These are phyloP conservation scores for Guadua angustifolia DNA, from an alignment of 176 grass and related monocot species.

Conservation along the genomic window DNA sequence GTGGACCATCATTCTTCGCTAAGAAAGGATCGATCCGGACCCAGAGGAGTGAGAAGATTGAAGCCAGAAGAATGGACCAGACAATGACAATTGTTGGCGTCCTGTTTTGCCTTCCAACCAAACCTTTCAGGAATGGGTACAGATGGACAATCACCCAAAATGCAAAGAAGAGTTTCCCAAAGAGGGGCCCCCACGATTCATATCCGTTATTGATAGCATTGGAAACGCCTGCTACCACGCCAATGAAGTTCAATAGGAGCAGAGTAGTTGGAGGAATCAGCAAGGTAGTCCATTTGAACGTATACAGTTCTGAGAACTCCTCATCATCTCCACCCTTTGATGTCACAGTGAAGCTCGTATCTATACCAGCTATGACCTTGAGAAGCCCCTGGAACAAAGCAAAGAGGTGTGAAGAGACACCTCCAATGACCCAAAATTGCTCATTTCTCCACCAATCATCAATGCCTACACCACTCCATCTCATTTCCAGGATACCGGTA, in stretches of 20 bases:
- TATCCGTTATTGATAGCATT: constrained; percentile 80
- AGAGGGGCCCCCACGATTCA: constrained; percentile 74
- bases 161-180: constrained; percentile 75
- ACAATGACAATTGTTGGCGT: constrained; percentile 75
- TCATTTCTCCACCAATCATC: constrained; percentile 80
- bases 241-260: constrained; percentile 70
- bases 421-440: constrained; percentile 80
- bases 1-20: constrained; percentile 59
- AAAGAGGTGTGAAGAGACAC: constrained; percentile 67
- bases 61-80: constrained; percentile 80
- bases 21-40: constrained; percentile 71
- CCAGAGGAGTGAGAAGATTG: constrained; percentile 73
- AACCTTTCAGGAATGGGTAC: constrained; percentile 75
- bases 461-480: constrained; percentile 72
- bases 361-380: constrained; percentile 70
- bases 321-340: constrained; percentile 71
- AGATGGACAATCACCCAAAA: constrained; percentile 82
- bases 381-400: constrained; percentile 70
- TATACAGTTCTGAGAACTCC: constrained; percentile 70
- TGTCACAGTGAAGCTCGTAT: constrained; percentile 77
- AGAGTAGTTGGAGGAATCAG: constrained; percentile 61
- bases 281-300: constrained; percentile 79
- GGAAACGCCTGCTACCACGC: constrained; percentile 66
- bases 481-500: constrained; percentile 76
- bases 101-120: constrained; percentile 71